phyloP scores from a whole-genome alignment of 2,329 filamentous ascomycete species.

The Scedosporium boydii region DNA sequence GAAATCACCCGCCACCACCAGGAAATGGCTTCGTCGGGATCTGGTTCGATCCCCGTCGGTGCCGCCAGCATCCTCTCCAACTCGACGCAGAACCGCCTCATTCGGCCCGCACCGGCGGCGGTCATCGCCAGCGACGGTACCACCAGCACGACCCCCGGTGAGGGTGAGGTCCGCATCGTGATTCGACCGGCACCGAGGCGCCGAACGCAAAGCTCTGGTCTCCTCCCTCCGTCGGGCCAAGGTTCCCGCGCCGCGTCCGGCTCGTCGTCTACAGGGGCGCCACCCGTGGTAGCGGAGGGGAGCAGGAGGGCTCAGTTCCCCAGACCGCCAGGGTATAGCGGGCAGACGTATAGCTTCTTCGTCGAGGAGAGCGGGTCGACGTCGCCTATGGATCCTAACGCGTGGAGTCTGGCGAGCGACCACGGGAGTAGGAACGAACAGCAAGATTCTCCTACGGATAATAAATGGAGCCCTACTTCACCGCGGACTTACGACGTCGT shows the following conservation, averaged over 20 bases:
- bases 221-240: not conserved
- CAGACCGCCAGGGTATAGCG: constrained; percentile 17
- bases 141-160: constrained; percentile 11
- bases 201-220: constrained; percentile 8
- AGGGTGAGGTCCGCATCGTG: constrained; percentile 20
- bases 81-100: not conserved
- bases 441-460: not conserved
- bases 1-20: constrained; percentile 6
- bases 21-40: constrained; percentile 9
- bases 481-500: not conserved
- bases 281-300: not conserved
- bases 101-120: not conserved
- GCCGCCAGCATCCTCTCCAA: not conserved
- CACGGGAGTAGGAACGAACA: constrained; percentile 9
- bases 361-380: constrained; percentile 15
- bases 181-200: constrained; percentile 17
- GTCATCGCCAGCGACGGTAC: constrained; percentile 3
- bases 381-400: constrained; percentile 13
- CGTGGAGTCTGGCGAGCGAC: constrained; percentile 21
- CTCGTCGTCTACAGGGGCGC: not conserved
- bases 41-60: not conserved
- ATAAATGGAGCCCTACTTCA: not conserved
- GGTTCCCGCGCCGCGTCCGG: not conserved
- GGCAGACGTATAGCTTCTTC: constrained; percentile 16
- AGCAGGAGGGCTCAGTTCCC: constrained; percentile 15